Evolutionary conservation across 805 yeast genomes (phyloP).

Genomic region (Candida coquimbonensis): DNA sequence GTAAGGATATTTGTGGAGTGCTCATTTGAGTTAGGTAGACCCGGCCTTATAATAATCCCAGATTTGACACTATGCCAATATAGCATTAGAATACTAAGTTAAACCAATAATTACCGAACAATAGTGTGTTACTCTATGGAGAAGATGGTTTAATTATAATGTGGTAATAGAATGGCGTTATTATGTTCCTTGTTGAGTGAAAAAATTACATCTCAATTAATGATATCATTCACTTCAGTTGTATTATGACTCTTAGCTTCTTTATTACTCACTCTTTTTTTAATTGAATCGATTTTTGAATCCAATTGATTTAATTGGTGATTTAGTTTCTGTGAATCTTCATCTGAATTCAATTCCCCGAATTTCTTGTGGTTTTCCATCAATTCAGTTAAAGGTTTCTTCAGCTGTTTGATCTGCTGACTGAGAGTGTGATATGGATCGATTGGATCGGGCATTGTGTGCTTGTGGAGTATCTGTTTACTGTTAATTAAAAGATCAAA

Average conservation of each 20-base stretch:
- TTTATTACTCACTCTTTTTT: neutral
- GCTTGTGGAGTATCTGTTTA: neutral
- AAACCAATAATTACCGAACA: neutral
- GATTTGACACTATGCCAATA: too few relatives aligned
- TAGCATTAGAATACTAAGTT: neutral
- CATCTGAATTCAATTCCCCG: conserved; percentile 2
- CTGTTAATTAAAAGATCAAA: neutral
- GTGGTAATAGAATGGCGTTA: too few relatives aligned
- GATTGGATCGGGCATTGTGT: neutral
- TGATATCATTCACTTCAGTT: neutral
- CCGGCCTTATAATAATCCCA: too few relatives aligned
- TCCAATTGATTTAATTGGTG: neutral
- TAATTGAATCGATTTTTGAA: neutral
- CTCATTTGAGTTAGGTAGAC: too few relatives aligned
- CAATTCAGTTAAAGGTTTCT: conserved; percentile 6
- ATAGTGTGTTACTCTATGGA: neutral
- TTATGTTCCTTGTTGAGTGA: neutral
- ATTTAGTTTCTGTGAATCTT: neutral
- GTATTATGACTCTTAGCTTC: neutral
- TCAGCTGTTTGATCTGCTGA: conserved; percentile 8
- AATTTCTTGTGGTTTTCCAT: conserved; percentile 6
- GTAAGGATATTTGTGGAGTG: too few relatives aligned
- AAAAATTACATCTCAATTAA: too few relatives aligned
- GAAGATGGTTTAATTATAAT: too few relatives aligned
- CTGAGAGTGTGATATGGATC: conserved; percentile 10